phyloP scores from a whole-genome alignment of 192 early-diverging fungal species.

The Linnemannia schmuckeri region DNA sequence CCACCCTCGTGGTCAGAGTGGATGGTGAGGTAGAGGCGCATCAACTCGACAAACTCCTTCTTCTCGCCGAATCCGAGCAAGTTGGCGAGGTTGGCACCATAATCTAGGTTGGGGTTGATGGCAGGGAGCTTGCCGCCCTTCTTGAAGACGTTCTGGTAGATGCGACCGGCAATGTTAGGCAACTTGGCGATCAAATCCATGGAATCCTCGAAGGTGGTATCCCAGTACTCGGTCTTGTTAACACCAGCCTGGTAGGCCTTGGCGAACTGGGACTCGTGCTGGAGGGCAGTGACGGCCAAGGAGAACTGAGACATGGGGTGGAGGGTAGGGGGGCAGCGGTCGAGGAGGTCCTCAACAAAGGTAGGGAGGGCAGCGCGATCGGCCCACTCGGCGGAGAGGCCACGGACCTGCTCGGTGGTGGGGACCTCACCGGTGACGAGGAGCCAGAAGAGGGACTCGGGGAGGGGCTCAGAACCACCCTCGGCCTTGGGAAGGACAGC shows the following conservation, averaged over 20 bases:
- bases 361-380: constrained; percentile 91
- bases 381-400: constrained; percentile 96
- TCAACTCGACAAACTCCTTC: constrained; percentile 94
- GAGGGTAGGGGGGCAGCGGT: constrained; percentile 98
- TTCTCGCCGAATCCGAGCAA: constrained; percentile 93
- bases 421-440: constrained; percentile 98
- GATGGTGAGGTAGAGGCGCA: constrained; percentile 99
- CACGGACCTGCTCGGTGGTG: constrained; percentile 90
- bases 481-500: constrained; percentile 89
- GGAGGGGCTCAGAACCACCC: constrained; percentile 93
- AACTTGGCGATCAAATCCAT: constrained; percentile 99
- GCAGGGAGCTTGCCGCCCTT: constrained; percentile 87
- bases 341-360: constrained; percentile 97
- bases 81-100: constrained; percentile 94
- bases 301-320: constrained; percentile 99
- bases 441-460: constrained; percentile 98
- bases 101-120: constrained; percentile 93
- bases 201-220: constrained; percentile 95
- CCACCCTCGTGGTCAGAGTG: constrained; percentile 99
- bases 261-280: constrained; percentile 96
- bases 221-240: constrained; percentile 97
- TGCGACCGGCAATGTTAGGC: constrained; percentile 95
- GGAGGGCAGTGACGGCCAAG: constrained; percentile 96
- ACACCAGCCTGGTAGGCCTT: constrained; percentile 96
- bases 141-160: constrained; percentile 99